phyloP scores from a whole-genome alignment of 2,329 filamentous ascomycete species.

The Talaromyces islandicus region DNA sequence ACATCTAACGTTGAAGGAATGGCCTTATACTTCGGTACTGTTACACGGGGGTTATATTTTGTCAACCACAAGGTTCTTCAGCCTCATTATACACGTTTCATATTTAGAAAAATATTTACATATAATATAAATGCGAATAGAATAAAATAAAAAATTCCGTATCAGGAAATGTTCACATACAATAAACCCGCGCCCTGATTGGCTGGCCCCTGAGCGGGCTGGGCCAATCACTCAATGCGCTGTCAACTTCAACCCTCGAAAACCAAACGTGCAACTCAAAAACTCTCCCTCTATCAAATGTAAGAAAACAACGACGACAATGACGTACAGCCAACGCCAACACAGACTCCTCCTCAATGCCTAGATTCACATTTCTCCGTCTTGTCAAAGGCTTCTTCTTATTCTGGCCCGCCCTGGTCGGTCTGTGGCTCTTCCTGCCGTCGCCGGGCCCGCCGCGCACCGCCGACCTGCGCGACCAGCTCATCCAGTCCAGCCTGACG shows the following conservation, averaged over 20 bases:
- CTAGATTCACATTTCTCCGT: conserved; percentile 7
- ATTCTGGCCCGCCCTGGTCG: conserved; percentile 5
- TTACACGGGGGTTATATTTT: too few species aligned
- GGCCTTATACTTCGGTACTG: too few species aligned
- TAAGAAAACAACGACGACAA: background rate
- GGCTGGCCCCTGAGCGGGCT: background rate
- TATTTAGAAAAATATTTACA: too few species aligned
- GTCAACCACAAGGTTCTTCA: too few species aligned
- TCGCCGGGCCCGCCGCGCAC: background rate
- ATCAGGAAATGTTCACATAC: background rate
- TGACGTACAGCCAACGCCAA: background rate
- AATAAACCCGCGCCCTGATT: background rate
- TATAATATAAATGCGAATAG: too few species aligned
- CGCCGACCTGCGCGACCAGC: background rate
- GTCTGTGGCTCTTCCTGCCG: conserved; percentile 9
- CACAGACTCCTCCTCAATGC: background rate
- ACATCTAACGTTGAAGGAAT: too few species aligned
- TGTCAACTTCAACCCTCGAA: background rate
- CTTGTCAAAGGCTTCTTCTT: conserved; percentile 2
- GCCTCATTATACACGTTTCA: too few species aligned
- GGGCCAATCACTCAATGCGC: background rate
- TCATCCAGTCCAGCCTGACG: background rate
- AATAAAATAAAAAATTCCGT: background rate
- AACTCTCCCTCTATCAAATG: background rate
- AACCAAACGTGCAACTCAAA: background rate